phyloP scores from a whole-genome alignment of 331 rosid genomes.

The Cydonia oblonga region DNA sequence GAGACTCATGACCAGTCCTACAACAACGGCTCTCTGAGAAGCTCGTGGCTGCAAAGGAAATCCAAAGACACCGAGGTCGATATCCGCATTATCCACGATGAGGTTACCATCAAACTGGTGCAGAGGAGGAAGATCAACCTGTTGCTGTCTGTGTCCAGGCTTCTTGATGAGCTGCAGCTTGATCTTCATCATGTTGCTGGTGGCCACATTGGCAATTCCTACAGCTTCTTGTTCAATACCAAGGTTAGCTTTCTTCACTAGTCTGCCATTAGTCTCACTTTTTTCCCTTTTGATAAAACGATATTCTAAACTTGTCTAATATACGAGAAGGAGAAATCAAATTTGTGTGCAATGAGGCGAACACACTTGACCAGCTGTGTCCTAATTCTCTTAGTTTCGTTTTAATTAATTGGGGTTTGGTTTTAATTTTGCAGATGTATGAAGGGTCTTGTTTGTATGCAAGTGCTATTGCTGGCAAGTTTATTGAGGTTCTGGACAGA shows the following conservation, averaged over 20 bases:
- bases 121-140: conserved; percentile 78
- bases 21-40: conserved; percentile 46
- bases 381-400: too few relatives aligned
- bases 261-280: too few relatives aligned
- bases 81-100: conserved; percentile 71
- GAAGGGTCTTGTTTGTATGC: conserved; percentile 30
- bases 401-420: neutral
- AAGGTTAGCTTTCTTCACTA: too few relatives aligned
- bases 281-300: too few relatives aligned
- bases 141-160: conserved; percentile 54
- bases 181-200: conserved; percentile 95
- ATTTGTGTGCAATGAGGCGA: too few relatives aligned
- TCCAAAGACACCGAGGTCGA: conserved; percentile 89
- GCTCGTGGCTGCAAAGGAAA: conserved; percentile 93
- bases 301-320: too few relatives aligned
- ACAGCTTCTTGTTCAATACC: conserved; percentile 87
- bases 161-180: conserved; percentile 77
- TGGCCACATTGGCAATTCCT: conserved; percentile 86
- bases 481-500: conserved; percentile 20
- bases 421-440: conserved; percentile 13
- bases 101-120: conserved; percentile 72
- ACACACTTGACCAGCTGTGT: too few relatives aligned
- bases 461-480: conserved; percentile 23
- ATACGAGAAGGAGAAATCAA: too few relatives aligned
- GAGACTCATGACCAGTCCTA: conserved; percentile 45